Evolutionary conservation across 176 grass and related monocot species (phyloP).

Genomic region (Triticum dicoccoides): DNA sequence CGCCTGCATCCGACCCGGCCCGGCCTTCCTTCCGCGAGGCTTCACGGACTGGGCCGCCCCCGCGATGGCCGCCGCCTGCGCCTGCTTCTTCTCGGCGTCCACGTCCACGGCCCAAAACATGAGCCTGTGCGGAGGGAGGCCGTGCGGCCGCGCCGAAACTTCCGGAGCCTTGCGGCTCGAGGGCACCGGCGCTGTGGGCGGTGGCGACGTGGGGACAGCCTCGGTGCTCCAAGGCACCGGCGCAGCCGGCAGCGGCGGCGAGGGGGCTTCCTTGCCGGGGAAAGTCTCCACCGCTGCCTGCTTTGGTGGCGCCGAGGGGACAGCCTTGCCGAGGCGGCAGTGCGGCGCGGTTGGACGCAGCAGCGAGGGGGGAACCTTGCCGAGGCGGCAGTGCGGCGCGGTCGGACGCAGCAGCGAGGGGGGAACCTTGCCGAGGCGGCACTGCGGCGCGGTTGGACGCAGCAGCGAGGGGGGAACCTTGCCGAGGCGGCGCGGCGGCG

Average conservation of each 20-base stretch:
- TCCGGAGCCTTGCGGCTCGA: background rate
- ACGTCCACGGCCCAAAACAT: background rate
- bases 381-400: background rate
- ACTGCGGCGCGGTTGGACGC: background rate
- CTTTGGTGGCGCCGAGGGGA: background rate
- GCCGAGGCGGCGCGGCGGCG: background rate
- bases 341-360: background rate
- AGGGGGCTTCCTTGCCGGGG: background rate
- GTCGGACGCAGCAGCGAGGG: background rate
- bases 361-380: background rate
- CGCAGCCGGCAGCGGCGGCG: background rate
- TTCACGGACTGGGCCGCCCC: background rate
- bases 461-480: background rate
- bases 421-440: background rate
- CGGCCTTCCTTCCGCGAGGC: background rate
- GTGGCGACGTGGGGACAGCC: background rate
- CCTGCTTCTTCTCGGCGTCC: background rate
- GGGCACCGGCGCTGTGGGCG: background rate
- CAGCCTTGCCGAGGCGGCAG: background rate
- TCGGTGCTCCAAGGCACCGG: background rate
- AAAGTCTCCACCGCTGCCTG: background rate
- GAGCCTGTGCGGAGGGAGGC: constrained; percentile 21
- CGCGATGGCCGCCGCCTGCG: background rate
- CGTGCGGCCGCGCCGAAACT: background rate
- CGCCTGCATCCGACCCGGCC: background rate